These are phyloP conservation scores for Fusarium sp. DNA, from an alignment of 2,329 filamentous ascomycete species.

Conservation along the genomic window DNA sequence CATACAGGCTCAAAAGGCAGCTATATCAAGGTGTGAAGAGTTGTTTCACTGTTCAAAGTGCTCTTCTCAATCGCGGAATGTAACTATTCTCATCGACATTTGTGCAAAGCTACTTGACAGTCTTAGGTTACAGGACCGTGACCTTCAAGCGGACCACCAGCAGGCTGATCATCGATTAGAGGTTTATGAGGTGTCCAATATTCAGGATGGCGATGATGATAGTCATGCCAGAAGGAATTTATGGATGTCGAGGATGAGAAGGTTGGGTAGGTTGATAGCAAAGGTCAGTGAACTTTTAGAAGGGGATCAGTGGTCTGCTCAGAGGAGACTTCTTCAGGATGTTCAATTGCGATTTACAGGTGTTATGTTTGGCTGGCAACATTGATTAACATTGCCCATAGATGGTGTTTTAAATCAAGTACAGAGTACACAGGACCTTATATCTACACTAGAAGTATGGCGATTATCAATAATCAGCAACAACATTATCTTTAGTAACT, in stretches of 20 bases:
- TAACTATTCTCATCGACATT: neutral
- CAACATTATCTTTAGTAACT: too few relatives aligned
- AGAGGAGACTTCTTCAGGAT: neutral
- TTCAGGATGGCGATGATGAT: neutral
- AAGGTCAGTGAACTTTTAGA: neutral
- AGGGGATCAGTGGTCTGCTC: neutral
- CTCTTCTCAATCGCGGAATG: neutral
- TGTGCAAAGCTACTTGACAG: neutral
- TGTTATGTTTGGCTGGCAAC: neutral
- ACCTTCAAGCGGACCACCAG: fast-evolving
- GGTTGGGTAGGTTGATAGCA: neutral
- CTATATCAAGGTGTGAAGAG: neutral
- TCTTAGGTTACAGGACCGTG: neutral
- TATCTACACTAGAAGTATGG: neutral
- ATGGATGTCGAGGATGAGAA: neutral
- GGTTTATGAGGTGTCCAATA: neutral
- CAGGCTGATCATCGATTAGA: neutral
- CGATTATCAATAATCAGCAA: too few relatives aligned
- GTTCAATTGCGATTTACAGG: neutral
- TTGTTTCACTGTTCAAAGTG: neutral
- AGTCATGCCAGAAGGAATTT: neutral
- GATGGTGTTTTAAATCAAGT: neutral
- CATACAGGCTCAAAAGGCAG: neutral
- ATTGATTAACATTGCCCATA: neutral
- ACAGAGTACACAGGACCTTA: neutral